Evolutionary conservation across 1,139 yeast species (phyloP), one percentile per base, ranked within the genome.

Genomic region (Blastobotrys persicus): DNA sequence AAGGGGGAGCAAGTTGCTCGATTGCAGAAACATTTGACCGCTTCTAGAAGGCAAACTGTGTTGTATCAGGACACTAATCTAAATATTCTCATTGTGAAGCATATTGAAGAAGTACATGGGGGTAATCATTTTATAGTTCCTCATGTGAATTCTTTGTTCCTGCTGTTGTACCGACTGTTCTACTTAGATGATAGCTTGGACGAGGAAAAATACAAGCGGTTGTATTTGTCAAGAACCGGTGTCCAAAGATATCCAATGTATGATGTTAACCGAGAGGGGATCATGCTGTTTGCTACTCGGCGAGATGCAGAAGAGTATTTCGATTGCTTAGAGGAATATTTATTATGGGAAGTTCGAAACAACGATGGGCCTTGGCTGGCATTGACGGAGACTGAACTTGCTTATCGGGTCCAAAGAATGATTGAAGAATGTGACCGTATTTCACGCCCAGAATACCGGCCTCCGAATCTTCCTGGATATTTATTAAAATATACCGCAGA

Each of bases 281-380:
- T 47, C 2, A 38, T 38, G 16, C 40, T 55, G 14, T 60, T 59
- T 43, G 38, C 35, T 33, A 46, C 52, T 12, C 42, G 50, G 44
- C 54, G 42, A 19, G 53, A 46, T 23, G 40, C 44, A 40, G 46
- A 42, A 28, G 52, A 48, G 40, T 54, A 43, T 35, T 52, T 49
- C 40, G 56, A 41, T 12, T 55, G 53, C 2, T 39, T 44, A 1
- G 32, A 23, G 11, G 51, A 48, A 23, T 42, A 40, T 31, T 40
- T 44, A 2, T 44, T 44, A 19, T 48, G 51, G 51, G 51, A 42
- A 11, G 51, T 23, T 41, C 17, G 51, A 44, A 9, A 48, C 44
- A 26, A 47, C 16, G 41, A 54, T 18, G 40, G 45, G 11, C 40
- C 45, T 42, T 52, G 48, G 47, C 47, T 50, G 18, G 51, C 53